These are phyloP conservation scores for Lodderomyces jiufengensis DNA, from an alignment of 1,139 yeast genomes.

Conservation along the genomic window DNA sequence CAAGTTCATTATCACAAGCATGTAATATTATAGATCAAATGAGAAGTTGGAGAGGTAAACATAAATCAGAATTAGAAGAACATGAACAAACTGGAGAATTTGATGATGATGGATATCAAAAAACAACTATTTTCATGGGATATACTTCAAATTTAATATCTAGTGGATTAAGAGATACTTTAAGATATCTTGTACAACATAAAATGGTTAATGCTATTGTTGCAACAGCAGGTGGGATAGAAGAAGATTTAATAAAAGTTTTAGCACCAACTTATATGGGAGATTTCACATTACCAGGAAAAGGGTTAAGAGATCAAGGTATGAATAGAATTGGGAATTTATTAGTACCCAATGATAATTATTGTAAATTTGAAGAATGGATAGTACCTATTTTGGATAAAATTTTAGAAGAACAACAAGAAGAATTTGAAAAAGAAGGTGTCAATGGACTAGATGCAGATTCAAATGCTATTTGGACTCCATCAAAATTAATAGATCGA, in stretches of 20 bases:
- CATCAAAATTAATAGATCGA: conserved; percentile 86
- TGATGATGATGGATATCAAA: conserved; percentile 79
- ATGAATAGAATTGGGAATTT: conserved; percentile 96
- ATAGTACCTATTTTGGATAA: conserved; percentile 87
- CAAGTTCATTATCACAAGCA: conserved; percentile 77
- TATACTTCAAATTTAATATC: conserved; percentile 96
- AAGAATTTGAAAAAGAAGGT: conserved; percentile 55
- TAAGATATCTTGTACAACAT: conserved; percentile 84
- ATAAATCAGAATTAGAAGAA: conserved; percentile 59
- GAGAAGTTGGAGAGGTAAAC: conserved; percentile 90
- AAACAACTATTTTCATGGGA: conserved; percentile 89
- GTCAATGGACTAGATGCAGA: conserved; percentile 49
- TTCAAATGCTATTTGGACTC: conserved; percentile 72
- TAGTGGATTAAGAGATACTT: conserved; percentile 88
- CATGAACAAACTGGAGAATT: conserved; percentile 71
- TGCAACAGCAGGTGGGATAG: conserved; percentile 96
- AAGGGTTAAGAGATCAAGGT: conserved; percentile 84
- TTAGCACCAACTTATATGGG: conserved; percentile 95
- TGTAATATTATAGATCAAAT: conserved; percentile 88
- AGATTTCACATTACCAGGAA: conserved; percentile 79
- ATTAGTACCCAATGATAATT: conserved; percentile 95
- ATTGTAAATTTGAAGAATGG: conserved; percentile 98
- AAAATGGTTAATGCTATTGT: conserved; percentile 94
- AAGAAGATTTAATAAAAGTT: conserved; percentile 94
- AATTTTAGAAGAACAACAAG: conserved; percentile 86